Evolutionary conservation across 495 filamentous ascomycete species (phyloP).

Genomic region (Mytilinidion resinicola): DNA sequence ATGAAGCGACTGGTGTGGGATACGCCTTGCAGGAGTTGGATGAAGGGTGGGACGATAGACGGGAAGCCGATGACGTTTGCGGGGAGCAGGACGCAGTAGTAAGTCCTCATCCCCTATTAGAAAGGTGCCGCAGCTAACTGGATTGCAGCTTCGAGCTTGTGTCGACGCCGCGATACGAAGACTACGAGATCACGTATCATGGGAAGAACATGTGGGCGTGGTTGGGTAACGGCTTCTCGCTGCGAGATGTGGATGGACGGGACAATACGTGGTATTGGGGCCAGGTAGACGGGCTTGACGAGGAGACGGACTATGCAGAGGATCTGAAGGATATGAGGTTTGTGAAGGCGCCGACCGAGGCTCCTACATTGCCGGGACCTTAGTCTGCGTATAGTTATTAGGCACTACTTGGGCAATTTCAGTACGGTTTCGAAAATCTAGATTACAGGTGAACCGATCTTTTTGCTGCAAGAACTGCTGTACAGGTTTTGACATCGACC

Average conservation of each 20-base stretch:
- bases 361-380: too few species aligned
- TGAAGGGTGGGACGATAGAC: not conserved
- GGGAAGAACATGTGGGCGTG: not conserved
- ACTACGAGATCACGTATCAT: not conserved
- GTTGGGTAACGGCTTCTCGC: not conserved
- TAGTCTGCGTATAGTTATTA: too few species aligned
- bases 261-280: not conserved
- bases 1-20: constrained; percentile 16
- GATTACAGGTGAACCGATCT: too few species aligned
- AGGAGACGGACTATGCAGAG: not conserved
- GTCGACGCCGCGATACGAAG: not conserved
- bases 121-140: not conserved
- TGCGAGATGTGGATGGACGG: not conserved
- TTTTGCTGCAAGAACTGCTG: too few species aligned
- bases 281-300: not conserved
- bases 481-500: too few species aligned
- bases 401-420: too few species aligned
- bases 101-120: not conserved
- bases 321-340: not conserved
- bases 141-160: not conserved
- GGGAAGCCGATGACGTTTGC: not conserved
- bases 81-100: not conserved
- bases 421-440: too few species aligned
- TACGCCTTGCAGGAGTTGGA: constrained; percentile 8
- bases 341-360: too few species aligned